Conservation (phyloP, 345 rosid species). For the Acer yangbiense region DNA sequence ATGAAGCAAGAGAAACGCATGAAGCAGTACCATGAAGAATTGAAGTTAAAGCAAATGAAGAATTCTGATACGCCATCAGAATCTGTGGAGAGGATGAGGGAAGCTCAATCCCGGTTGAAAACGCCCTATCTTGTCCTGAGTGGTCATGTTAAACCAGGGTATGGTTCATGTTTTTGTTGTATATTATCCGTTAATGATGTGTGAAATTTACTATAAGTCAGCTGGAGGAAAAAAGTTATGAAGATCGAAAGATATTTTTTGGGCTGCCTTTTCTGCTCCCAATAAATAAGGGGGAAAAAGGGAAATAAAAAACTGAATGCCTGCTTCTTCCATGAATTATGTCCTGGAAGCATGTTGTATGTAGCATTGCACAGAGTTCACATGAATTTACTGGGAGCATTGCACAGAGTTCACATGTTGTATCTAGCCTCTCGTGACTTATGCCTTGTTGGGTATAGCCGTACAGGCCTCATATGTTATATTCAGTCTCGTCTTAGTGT, state of each 20-base stretch:
- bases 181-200: constrained; percentile 16
- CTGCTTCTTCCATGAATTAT: background rate
- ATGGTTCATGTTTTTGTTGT: constrained; percentile 33
- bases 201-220: background rate
- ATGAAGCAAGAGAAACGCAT: constrained; percentile 95
- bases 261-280: background rate
- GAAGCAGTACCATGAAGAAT: constrained; percentile 90
- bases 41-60: constrained; percentile 97
- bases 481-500: background rate
- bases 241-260: background rate
- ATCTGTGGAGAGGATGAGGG: constrained; percentile 95
- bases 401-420: background rate
- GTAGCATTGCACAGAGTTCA: background rate
- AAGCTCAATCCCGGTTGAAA: constrained; percentile 82
- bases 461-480: background rate
- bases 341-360: background rate
- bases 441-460: background rate
- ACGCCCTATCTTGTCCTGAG: constrained; percentile 97
- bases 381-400: background rate
- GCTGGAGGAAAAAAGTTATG: background rate
- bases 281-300: background rate
- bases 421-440: no score
- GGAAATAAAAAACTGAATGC: background rate
- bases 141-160: constrained; percentile 97
- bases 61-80: constrained; percentile 92